Conservation (phyloP, 257 asterid genomes). For the Fraxinus pennsylvanica region DNA sequence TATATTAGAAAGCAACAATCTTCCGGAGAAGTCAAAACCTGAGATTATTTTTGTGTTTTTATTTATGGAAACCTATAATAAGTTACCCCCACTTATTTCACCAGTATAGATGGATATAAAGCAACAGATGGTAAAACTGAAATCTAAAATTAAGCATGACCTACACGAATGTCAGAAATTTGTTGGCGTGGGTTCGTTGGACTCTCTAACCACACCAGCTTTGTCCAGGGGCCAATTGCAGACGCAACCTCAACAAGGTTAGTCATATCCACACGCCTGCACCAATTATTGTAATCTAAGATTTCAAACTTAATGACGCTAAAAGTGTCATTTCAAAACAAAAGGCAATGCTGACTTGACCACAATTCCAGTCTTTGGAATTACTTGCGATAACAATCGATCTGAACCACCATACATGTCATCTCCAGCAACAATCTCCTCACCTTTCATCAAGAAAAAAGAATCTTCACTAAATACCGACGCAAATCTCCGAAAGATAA, state of each 20-base stretch:
- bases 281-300: slow-evolving; percentile 23
- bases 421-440: slow-evolving; percentile 91
- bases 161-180: slow-evolving; percentile 80
- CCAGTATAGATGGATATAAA: not conserved
- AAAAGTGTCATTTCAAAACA: not conserved
- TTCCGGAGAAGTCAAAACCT: not conserved
- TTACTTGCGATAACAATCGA: slow-evolving; percentile 75
- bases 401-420: slow-evolving; percentile 99
- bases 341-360: slow-evolving; percentile 61
- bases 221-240: slow-evolving; percentile 65
- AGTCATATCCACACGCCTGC: slow-evolving; percentile 85
- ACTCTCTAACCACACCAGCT: slow-evolving; percentile 97
- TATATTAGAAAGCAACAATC: not conserved
- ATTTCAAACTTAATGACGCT: not conserved
- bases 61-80: not conserved
- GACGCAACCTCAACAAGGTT: slow-evolving; percentile 73
- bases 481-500: not conserved
- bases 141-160: slow-evolving; percentile 26
- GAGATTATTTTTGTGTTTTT: not conserved
- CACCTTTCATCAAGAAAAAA: slow-evolving; percentile 44
- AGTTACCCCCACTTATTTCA: not conserved
- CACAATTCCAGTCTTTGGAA: slow-evolving; percentile 75
- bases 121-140: not conserved
- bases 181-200: slow-evolving; percentile 98
- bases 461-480: not conserved